Conservation (phyloP, 768 basidiomycete species). For the Suillus bovinus region DNA sequence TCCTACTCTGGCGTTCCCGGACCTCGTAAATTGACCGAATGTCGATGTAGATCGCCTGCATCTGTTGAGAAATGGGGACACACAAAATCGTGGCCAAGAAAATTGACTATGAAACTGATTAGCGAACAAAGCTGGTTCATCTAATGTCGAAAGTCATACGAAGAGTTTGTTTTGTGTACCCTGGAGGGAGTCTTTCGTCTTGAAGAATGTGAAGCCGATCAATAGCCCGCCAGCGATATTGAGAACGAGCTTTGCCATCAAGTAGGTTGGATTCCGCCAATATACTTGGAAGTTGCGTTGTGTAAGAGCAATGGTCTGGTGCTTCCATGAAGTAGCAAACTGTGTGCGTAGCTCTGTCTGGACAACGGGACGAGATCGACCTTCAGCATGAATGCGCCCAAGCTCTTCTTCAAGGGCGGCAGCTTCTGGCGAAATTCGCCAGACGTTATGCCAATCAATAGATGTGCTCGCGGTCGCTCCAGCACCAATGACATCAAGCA, state of each 20-base stretch:
- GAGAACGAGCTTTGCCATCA: slow-evolving; percentile 57
- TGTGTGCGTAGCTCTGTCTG: slow-evolving; percentile 39
- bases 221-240: slow-evolving; percentile 57
- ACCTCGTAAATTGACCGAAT: slow-evolving; percentile 65
- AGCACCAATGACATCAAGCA: slow-evolving; percentile 75
- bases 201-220: slow-evolving; percentile 64
- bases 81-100: slow-evolving; percentile 54
- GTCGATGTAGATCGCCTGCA: slow-evolving; percentile 60
- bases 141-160: slow-evolving; percentile 36
- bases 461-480: slow-evolving; percentile 59
- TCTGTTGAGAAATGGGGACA: slow-evolving; percentile 60
- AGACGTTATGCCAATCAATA: slow-evolving; percentile 63
- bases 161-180: slow-evolving; percentile 70
- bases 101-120: slow-evolving; percentile 38
- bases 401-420: slow-evolving; percentile 39
- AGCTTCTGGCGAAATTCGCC: slow-evolving; percentile 53
- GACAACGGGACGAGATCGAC: slow-evolving; percentile 42
- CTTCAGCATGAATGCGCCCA: slow-evolving; percentile 48
- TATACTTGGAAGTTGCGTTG: slow-evolving; percentile 46
- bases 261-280: slow-evolving; percentile 61
- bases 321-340: slow-evolving; percentile 55
- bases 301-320: slow-evolving; percentile 47
- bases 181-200: slow-evolving; percentile 51
- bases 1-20: slow-evolving; percentile 62
- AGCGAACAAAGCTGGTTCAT: not conserved